Conservation (phyloP, 2,329 filamentous ascomycete genomes). For the Fusarium pininemorale region DNA sequence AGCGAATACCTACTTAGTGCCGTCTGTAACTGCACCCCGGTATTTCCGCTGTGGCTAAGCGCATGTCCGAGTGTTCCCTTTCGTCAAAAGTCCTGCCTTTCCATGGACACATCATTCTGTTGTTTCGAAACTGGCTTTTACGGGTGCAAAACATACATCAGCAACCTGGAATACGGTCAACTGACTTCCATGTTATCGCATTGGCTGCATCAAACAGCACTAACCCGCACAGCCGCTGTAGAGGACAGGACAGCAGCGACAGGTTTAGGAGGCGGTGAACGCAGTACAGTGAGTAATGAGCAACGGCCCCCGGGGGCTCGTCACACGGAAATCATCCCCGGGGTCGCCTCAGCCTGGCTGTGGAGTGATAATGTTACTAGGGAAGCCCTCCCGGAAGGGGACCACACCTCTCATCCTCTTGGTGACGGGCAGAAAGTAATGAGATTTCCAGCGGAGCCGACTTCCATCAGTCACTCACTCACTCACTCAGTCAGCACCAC, state of each 20-base stretch:
- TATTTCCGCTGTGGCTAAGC: slow-evolving; percentile 43
- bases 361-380: slow-evolving; percentile 34
- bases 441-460: slow-evolving; percentile 28
- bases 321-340: slow-evolving; percentile 43
- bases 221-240: slow-evolving; percentile 17
- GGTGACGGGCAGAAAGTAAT: slow-evolving; percentile 21
- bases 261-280: slow-evolving; percentile 42
- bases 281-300: slow-evolving; percentile 13
- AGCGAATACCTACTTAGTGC: slow-evolving; percentile 15
- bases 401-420: slow-evolving; percentile 26
- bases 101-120: slow-evolving; percentile 14
- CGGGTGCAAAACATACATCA: slow-evolving; percentile 20
- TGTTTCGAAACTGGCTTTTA: slow-evolving; percentile 24
- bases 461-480: background rate
- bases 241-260: slow-evolving; percentile 17
- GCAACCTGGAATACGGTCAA: slow-evolving; percentile 29
- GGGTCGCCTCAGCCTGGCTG: slow-evolving; percentile 38
- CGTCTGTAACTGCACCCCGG: slow-evolving; percentile 29
- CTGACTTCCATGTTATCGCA: slow-evolving; percentile 23
- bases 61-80: slow-evolving; percentile 13
- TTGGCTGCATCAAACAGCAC: slow-evolving; percentile 27
- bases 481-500: slow-evolving; percentile 15
- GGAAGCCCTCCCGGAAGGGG: slow-evolving; percentile 27
- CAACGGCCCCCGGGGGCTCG: slow-evolving; percentile 33
- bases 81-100: slow-evolving; percentile 13